Base-by-base conservation (phyloP, 163 green algal species). In the Prototheca stagnorum region DNA sequence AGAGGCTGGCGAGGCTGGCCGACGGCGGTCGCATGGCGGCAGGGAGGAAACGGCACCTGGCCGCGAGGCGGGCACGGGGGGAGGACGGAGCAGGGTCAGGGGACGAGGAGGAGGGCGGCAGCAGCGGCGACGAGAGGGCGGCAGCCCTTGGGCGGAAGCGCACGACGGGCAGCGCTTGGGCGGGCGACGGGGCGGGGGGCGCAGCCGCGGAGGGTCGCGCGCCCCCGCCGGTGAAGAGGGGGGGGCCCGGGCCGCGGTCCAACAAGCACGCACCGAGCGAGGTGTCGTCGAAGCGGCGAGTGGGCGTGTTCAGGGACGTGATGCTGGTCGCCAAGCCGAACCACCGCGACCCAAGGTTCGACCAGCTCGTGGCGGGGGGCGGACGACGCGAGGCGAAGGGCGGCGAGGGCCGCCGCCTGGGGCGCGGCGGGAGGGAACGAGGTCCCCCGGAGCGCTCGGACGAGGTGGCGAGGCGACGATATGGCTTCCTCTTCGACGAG, bases 401-500 rank as follows among this genome's bases (percentile, higher is more conserved):
- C 41, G 34, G 19, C 52, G 68, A 16, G 63, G 75, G 22, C 64
- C 61, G 42, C 29, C 29, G n/a, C 25, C 51, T 12, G 28, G n/a
- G n/a, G n/a, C n/a, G n/a, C n/a, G n/a, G n/a, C n/a, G n/a, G n/a
- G n/a, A n/a, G n/a, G n/a, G n/a, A 53, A 56, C 44, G 28, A 37
- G 50, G 27, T 54, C 39, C 20, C 35, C 44, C 5, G 72, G 72
- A 28, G 53, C 60, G 5, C 68, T 63, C 26, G n/a, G 56, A 75
- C 20, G 54, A 61, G 24, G 51, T 49, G 26, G 83, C 82, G 54
- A 69, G 68, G 16, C 65, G 68, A 49, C 61, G 57, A 6, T 95
- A 93, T 60, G 56, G 62, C 0, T 95, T 95, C 55, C 45, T 95
- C 28, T 95, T 82, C 61, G 70, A 91, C 53, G 79, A 93, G 40